These are phyloP conservation scores for Trichoderma breve DNA, from an alignment of 2,329 filamentous ascomycete genomes.

Conservation along the genomic window DNA sequence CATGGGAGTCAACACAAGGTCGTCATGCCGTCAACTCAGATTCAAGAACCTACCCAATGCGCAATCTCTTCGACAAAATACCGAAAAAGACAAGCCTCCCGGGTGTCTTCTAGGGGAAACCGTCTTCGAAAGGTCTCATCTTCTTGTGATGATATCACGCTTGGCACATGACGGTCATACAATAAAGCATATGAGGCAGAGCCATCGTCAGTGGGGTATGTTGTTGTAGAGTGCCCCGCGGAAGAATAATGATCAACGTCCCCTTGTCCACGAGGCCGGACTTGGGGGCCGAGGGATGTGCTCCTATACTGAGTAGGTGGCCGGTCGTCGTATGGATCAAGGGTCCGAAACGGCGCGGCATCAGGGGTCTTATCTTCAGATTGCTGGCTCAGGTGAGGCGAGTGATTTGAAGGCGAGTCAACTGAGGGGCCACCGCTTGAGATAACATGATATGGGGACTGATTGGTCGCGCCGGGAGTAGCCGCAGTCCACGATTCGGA, in stretches of 20 bases:
- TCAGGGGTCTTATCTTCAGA: background rate
- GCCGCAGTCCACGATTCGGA: slow-evolving; percentile 5
- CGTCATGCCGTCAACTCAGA: background rate
- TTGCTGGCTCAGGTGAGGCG: background rate
- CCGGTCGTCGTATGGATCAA: background rate
- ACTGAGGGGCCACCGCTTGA: background rate
- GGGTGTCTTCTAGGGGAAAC: slow-evolving; percentile 36
- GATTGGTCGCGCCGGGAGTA: slow-evolving; percentile 1
- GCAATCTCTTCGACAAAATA: slow-evolving; percentile 42
- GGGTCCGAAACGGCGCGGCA: background rate
- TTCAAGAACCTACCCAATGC: slow-evolving; percentile 34
- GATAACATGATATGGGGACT: background rate
- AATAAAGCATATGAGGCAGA: slow-evolving; percentile 4
- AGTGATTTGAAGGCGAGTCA: background rate
- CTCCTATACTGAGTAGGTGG: background rate
- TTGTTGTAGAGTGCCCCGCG: background rate
- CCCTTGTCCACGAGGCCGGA: background rate
- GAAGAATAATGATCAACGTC: background rate
- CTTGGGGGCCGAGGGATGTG: slow-evolving; percentile 7
- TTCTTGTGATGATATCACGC: slow-evolving; percentile 1
- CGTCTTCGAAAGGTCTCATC: slow-evolving; percentile 8
- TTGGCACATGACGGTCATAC: background rate
- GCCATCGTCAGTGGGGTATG: background rate
- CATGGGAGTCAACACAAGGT: slow-evolving; percentile 11
- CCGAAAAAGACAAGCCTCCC: slow-evolving; percentile 39